A percentile compares a stretch with the other conserved stretches of the same genome.
Evolutionary conservation across 225 moss, liverwort and hornwort genomes (phyloP).

Genomic region (Pseudisothecium myosuroides): DNA sequence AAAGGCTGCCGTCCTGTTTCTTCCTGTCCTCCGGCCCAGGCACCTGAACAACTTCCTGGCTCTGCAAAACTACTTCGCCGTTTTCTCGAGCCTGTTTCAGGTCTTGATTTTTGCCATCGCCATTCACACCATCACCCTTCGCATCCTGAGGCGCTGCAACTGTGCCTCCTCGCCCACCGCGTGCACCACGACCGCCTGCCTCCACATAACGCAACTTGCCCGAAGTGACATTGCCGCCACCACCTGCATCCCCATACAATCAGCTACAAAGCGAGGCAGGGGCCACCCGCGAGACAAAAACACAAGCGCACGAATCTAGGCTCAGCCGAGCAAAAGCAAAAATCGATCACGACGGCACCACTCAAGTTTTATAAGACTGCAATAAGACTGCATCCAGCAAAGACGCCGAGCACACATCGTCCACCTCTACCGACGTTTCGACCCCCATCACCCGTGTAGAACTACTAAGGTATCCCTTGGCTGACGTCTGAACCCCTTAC

Average conservation of each 20-base stretch:
- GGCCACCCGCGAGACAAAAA: background rate
- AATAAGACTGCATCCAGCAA: background rate
- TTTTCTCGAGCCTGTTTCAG: slow-evolving; percentile 32
- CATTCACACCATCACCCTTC: slow-evolving; percentile 14
- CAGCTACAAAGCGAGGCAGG: background rate
- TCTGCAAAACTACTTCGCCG: slow-evolving; percentile 29
- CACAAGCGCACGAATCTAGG: background rate
- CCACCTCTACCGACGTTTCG: background rate
- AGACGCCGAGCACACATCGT: background rate
- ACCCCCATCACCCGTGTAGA: background rate
- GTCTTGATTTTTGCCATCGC: slow-evolving; percentile 12
- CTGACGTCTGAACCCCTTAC: slow-evolving; percentile 1
- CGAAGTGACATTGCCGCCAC: slow-evolving; percentile 7
- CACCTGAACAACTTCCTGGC: background rate
- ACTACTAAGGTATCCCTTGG: background rate
- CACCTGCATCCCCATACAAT: background rate
- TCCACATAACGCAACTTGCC: slow-evolving; percentile 59
- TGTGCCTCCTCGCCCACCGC: slow-evolving; percentile 33
- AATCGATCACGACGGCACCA: background rate
- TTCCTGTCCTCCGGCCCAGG: slow-evolving; percentile 48
- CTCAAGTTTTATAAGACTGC: background rate
- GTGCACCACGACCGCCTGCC: slow-evolving; percentile 32
- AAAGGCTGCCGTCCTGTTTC: slow-evolving; percentile 46
- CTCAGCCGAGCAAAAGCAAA: background rate
- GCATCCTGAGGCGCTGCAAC: slow-evolving; percentile 28